Percentiles rank a stretch among this genome's conserved stretches.
Evolutionary conservation across 768 basidiomycete species (phyloP).

Genomic region (Tubosaeta sp.): DNA sequence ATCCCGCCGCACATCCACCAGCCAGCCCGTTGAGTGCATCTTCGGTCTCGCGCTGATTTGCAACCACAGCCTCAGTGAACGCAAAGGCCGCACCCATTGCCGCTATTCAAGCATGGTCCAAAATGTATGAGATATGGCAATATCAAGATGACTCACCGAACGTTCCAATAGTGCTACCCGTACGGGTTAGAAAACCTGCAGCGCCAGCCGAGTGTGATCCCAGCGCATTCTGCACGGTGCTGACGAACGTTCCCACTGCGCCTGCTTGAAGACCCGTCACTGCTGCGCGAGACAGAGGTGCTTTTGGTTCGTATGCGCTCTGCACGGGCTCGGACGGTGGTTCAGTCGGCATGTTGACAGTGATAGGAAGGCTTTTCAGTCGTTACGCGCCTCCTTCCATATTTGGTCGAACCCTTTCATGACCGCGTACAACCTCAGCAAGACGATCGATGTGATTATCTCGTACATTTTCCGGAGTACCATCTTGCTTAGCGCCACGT

Average conservation of each 20-base stretch:
- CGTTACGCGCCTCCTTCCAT: conserved; percentile 15
- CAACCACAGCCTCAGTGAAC: conserved; percentile 72
- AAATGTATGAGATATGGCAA: neutral
- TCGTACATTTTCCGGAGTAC: conserved; percentile 1
- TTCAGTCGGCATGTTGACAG: conserved; percentile 20
- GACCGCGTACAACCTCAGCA: conserved; percentile 39
- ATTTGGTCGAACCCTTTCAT: conserved; percentile 9
- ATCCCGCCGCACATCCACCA: conserved; percentile 91
- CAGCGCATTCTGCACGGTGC: conserved; percentile 76
- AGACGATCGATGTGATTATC: conserved; percentile 43
- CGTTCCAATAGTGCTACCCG: conserved; percentile 85
- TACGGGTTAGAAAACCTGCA: conserved; percentile 81
- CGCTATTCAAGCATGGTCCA: conserved; percentile 42
- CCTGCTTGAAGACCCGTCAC: conserved; percentile 60
- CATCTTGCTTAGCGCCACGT: conserved; percentile 8
- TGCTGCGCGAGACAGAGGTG: conserved; percentile 53
- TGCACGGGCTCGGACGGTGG: conserved; percentile 13
- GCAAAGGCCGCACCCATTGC: conserved; percentile 88
- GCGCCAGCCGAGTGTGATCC: conserved; percentile 74
- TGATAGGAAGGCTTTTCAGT: neutral
- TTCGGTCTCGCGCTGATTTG: conserved; percentile 74
- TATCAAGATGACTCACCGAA: conserved; percentile 59
- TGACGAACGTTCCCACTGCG: conserved; percentile 63
- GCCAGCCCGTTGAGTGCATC: conserved; percentile 81
- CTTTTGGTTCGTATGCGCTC: conserved; percentile 44